phyloP scores from a whole-genome alignment of 441 rosid genomes.

The Erodium moschatum region DNA sequence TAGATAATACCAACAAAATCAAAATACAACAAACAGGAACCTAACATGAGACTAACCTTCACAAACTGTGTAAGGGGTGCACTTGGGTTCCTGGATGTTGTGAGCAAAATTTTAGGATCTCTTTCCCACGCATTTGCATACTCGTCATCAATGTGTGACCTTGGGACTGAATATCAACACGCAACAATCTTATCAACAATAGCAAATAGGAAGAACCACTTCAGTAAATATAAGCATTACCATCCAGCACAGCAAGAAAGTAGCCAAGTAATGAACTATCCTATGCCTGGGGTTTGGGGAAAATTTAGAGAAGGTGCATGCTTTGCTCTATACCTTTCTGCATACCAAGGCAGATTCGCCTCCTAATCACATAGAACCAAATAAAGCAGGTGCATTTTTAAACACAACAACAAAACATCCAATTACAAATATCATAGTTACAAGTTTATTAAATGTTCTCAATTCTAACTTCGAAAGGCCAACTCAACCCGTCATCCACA shows the following conservation, averaged over 20 bases:
- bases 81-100: constrained; percentile 84
- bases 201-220: not conserved
- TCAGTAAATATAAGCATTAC: not conserved
- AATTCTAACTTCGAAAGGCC: not conserved
- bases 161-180: constrained; percentile 43
- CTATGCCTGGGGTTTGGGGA: not conserved
- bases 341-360: not conserved
- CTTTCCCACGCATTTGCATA: constrained; percentile 62
- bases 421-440: no score
- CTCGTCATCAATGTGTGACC: constrained; percentile 78
- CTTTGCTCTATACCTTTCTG: not conserved
- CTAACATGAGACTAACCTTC: constrained; percentile 37
- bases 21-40: not conserved
- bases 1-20: not conserved
- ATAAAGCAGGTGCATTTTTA: not conserved
- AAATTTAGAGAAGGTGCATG: not conserved
- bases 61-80: constrained; percentile 67
- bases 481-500: not conserved
- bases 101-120: constrained; percentile 74
- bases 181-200: constrained; percentile 10
- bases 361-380: not conserved
- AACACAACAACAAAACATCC: not conserved
- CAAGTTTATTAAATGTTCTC: not conserved
- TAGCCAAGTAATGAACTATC: not conserved
- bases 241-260: not conserved